These are phyloP conservation scores for Lumnitzera littorea DNA, from an alignment of 345 rosid species.

Conservation along the genomic window DNA sequence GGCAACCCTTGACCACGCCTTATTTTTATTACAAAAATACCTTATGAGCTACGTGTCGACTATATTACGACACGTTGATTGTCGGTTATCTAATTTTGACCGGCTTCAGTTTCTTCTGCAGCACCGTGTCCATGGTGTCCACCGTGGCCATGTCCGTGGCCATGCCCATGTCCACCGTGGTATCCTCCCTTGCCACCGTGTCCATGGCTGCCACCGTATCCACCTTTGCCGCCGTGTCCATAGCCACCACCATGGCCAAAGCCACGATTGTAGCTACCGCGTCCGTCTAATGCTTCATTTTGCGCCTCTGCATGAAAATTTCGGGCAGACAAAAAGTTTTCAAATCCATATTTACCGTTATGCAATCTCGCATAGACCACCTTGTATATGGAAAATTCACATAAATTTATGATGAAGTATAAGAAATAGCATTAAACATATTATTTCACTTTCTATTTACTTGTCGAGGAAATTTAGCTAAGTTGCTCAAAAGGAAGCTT, in stretches of 20 bases:
- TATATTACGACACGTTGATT: neutral
- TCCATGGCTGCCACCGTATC: neutral
- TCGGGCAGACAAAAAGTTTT: neutral
- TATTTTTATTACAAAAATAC: too few relatives aligned
- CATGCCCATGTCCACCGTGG: neutral
- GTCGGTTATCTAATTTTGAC: neutral
- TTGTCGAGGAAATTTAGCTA: too few relatives aligned
- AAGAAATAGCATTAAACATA: too few relatives aligned
- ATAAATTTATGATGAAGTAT: too few relatives aligned
- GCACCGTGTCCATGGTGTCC: conserved; percentile 9
- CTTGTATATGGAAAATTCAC: too few relatives aligned
- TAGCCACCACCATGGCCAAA: neutral
- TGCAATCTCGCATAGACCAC: neutral
- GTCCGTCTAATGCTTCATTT: neutral
- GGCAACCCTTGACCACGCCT: too few relatives aligned
- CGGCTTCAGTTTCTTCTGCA: neutral
- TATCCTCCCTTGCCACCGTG: neutral
- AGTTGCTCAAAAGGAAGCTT: too few relatives aligned
- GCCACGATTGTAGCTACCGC: neutral
- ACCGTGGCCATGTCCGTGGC: conserved; percentile 5
- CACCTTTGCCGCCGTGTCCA: neutral
- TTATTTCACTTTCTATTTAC: too few relatives aligned
- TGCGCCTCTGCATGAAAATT: neutral
- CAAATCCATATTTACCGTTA: neutral
- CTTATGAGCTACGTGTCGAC: too few relatives aligned